phyloP scores from a whole-genome alignment of 805 yeast genomes.

The Pichia insulana region DNA sequence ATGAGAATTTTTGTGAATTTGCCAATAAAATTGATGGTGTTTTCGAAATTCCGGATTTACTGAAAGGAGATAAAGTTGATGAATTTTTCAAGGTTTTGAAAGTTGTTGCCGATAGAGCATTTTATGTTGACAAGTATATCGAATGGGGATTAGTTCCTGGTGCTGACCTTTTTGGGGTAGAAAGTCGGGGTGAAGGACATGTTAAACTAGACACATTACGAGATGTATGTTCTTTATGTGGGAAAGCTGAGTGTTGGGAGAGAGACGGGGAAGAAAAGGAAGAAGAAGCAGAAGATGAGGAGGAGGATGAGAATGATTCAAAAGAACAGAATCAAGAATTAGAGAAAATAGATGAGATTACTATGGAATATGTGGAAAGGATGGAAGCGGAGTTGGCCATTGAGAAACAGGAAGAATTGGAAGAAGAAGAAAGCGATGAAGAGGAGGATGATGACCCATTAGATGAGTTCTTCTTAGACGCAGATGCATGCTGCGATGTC shows the following conservation, averaged over 20 bases:
- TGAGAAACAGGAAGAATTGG: conserved; percentile 14
- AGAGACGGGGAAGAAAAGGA: conserved; percentile 26
- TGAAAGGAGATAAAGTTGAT: conserved; percentile 24
- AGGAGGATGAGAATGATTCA: conserved; percentile 10
- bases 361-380: conserved; percentile 25
- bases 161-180: conserved; percentile 83
- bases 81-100: conserved; percentile 50
- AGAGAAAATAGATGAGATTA: conserved; percentile 19
- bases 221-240: conserved; percentile 30
- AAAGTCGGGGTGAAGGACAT: conserved; percentile 41
- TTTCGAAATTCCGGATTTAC: conserved; percentile 26
- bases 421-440: conserved; percentile 18
- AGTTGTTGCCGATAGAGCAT: conserved; percentile 69
- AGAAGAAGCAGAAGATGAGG: conserved; percentile 18
- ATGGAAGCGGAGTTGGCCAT: conserved; percentile 25
- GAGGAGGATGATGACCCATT: conserved; percentile 18
- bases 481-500: conserved; percentile 53
- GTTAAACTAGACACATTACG: conserved; percentile 55
- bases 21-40: conserved; percentile 25
- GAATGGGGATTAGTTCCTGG: conserved; percentile 79
- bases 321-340: conserved; percentile 15
- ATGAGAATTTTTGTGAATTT: conserved; percentile 33
- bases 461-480: conserved; percentile 29
- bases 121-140: conserved; percentile 69
- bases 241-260: conserved; percentile 10